Percentiles rank a stretch among this genome's conserved stretches.
phyloP scores from a whole-genome alignment of 768 basidiomycete species.

The Mycena vulgaris region DNA sequence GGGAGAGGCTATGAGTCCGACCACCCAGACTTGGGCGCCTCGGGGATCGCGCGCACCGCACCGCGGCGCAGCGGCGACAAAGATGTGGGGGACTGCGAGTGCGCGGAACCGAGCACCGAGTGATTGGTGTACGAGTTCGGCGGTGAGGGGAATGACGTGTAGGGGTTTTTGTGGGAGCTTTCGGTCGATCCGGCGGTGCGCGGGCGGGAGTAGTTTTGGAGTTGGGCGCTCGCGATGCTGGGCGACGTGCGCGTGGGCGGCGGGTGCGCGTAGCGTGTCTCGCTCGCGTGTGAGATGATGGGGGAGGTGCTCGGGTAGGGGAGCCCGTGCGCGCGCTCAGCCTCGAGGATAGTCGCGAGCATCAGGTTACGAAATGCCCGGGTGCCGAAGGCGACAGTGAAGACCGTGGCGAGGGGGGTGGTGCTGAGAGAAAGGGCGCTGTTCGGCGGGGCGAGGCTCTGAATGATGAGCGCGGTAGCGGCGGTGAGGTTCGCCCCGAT shows the following conservation, averaged over 20 bases:
- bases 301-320: conserved; percentile 21
- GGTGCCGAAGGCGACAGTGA: conserved; percentile 19
- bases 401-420: background rate
- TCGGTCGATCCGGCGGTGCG: conserved; percentile 1
- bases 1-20: conserved; percentile 22
- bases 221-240: background rate
- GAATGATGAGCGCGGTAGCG: conserved; percentile 9
- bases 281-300: conserved; percentile 21
- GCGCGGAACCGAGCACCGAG: background rate
- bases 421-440: conserved; percentile 20
- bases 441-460: conserved; percentile 13
- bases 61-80: conserved; percentile 13
- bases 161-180: conserved; percentile 5
- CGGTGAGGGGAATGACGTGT: conserved; percentile 27
- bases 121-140: conserved; percentile 15
- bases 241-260: background rate
- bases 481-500: conserved; percentile 12
- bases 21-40: conserved; percentile 16
- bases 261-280: conserved; percentile 18
- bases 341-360: conserved; percentile 23
- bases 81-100: background rate
- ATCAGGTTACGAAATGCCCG: conserved; percentile 32
- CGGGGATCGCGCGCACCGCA: background rate
- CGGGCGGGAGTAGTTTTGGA: background rate
- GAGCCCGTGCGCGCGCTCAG: background rate